A percentile compares a stretch with the other conserved stretches of the same genome.
Evolutionary conservation across 2,329 filamentous ascomycete species (phyloP).

Genomic region (Aspergillus nomiae): DNA sequence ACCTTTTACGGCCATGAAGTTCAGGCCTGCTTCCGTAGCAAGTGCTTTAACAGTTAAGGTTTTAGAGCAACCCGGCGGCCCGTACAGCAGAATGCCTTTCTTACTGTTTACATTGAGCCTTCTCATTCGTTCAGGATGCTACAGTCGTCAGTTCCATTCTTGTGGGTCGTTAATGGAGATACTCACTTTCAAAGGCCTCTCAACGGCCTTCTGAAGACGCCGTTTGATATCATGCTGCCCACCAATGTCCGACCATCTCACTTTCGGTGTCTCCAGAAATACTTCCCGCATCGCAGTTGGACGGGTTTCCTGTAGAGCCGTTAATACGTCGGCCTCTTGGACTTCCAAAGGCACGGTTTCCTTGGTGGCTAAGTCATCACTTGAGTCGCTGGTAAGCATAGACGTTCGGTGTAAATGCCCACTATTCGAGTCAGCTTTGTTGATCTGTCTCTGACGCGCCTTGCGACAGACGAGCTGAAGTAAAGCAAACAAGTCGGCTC

Average conservation of each 20-base stretch:
- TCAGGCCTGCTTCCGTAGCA: slow-evolving; percentile 85
- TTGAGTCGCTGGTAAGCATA: background rate
- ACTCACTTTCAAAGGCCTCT: slow-evolving; percentile 58
- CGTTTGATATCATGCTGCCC: slow-evolving; percentile 80
- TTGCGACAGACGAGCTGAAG: slow-evolving; percentile 55
- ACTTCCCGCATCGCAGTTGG: slow-evolving; percentile 89
- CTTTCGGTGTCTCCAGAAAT: slow-evolving; percentile 82
- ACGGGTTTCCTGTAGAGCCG: slow-evolving; percentile 67
- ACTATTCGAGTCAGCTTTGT: slow-evolving; percentile 10
- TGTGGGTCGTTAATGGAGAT: background rate
- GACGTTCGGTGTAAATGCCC: background rate
- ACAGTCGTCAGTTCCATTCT: slow-evolving; percentile 2
- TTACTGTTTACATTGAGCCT: slow-evolving; percentile 60
- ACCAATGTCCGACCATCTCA: slow-evolving; percentile 85
- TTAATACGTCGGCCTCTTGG: slow-evolving; percentile 36
- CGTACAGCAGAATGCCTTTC: slow-evolving; percentile 86
- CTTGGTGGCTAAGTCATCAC: slow-evolving; percentile 12
- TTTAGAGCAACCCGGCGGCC: slow-evolving; percentile 92
- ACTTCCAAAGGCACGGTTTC: slow-evolving; percentile 31
- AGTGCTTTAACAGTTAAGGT: slow-evolving; percentile 89
- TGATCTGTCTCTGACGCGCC: slow-evolving; percentile 36
- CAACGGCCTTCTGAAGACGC: slow-evolving; percentile 58
- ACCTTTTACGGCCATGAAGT: slow-evolving; percentile 93
- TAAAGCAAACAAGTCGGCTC: slow-evolving; percentile 71
- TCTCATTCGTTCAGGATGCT: slow-evolving; percentile 55